Evolutionary conservation across 805 yeast genomes (phyloP), one percentile per base, ranked within the genome.

Genomic region (Candida saitoana): DNA sequence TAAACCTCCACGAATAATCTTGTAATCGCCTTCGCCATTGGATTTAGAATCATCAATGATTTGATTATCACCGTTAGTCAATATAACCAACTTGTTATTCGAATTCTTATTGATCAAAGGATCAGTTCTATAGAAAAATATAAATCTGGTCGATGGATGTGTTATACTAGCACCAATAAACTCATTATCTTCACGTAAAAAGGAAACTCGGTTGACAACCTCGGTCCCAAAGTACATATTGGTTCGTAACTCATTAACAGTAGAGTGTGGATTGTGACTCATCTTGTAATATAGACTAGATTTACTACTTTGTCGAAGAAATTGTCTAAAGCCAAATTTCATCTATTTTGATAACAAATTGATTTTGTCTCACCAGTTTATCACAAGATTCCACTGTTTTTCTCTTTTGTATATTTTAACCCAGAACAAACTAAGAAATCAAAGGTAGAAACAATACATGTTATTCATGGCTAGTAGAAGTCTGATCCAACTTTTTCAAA

Each of bases 141-240:
- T 55, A 43, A 82, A 75, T 39, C 76, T 60, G 1, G 87, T 62
- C 2, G 72, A 59, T 2, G 70, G 64, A 45, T 75, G 77, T 17
- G 47, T 48, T 15, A 76, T 58, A 4, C 80, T 76, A 32, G 56
- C 53, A 38, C 62, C 48, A 25, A 84, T 71, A 50, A 80, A 81
- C 20, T 66, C 73, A 14, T 60, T 35, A 54, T 83, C 77, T 18
- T 76, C 76, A 29, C 91, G 63, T 38, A 83, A 61, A 50, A 82
- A 84, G 14, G 84, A 75, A 4, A 84, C 77, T 43, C 91, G 62
- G 57, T 83, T 81, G 43, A 84, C 63, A 4, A 76, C 77, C 45
- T 70, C 77, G 12, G 73, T 73, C 16, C 79, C 73, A 49, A 69
- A 77, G 46, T 67, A 67, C 44, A 54, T 56, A 37, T 58, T 55